Evolutionary conservation across 768 basidiomycete genomes (phyloP), one percentile per base, ranked within the genome.

Genomic region (Termitomyces sp.): DNA sequence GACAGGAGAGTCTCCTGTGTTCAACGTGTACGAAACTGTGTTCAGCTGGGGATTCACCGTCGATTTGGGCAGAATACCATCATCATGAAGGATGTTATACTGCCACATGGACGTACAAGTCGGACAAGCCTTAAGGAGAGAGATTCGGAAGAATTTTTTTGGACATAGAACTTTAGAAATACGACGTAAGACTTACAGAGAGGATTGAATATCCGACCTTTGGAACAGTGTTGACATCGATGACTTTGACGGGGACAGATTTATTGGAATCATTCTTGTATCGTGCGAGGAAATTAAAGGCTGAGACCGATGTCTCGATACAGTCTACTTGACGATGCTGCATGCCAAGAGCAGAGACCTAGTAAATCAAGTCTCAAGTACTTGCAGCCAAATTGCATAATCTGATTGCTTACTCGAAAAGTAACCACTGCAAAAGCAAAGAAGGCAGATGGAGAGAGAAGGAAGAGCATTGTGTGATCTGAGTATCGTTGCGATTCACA

Each of bases 151-250:
- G 23, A 31, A 19, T 5, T 28, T 35, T 28, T 35, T 35, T 14
- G 14, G 35, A 35, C 3, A 12, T 0, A 19, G 5, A 7, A 21
- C 9, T 42, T 11, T 14, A 3, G 2, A 19, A 4, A 26, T 15
- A n/a, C 1, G 15, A 28, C 3, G 26, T 1, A n/a, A 23, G 17
- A 53, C 58, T 19, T 46, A 60, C 58, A 2, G 61, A 62, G n/a
- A 62, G 58, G 9, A 62, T 57, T 4, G 59, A 57, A 23, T 53
- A 63, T n/a, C 56, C 48, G 26, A 55, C 49, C 38, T 55, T 58
- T 8, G 48, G 58, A 3, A 60, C 51, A 30, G 62, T 56, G 35
- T 60, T 42, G 17, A 63, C 59, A 12, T 58, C 41, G 33, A 63
- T 60, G 46, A 56, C 53, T 37, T 55, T 55, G 37, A 63, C 40